Percentiles rank a stretch among this genome's conserved stretches.
These are phyloP conservation scores for Massariosphaeria phaeospora DNA, from an alignment of 495 filamentous ascomycete genomes.

Conservation along the genomic window DNA sequence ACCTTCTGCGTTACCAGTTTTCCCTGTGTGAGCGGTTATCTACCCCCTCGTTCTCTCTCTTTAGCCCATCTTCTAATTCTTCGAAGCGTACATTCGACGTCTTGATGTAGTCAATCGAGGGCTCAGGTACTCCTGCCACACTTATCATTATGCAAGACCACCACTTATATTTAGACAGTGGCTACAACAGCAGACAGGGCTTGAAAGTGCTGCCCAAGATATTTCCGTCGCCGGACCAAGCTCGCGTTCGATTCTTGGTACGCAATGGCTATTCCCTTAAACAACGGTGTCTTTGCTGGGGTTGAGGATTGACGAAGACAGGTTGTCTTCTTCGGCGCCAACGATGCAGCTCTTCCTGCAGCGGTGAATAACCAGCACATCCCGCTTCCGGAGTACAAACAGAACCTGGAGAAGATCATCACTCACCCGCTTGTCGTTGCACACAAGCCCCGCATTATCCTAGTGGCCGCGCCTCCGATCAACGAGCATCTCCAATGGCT, in stretches of 20 bases:
- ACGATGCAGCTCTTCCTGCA: slow-evolving; percentile 66
- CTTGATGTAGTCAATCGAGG: slow-evolving; percentile 68
- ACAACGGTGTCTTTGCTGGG: too few species aligned
- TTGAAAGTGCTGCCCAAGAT: slow-evolving; percentile 54
- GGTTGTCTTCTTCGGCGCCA: slow-evolving; percentile 81
- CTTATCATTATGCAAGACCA: background rate
- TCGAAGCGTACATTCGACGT: slow-evolving; percentile 55
- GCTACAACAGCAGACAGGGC: slow-evolving; percentile 64
- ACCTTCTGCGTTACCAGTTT: background rate
- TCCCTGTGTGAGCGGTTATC: too few species aligned
- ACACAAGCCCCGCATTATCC: slow-evolving; percentile 66
- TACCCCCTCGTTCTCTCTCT: too few species aligned
- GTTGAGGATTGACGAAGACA: slow-evolving; percentile 34
- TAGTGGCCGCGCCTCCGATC: slow-evolving; percentile 74
- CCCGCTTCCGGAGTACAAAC: slow-evolving; percentile 63
- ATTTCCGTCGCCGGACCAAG: slow-evolving; percentile 53
- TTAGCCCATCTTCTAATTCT: slow-evolving; percentile 2
- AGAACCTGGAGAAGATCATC: slow-evolving; percentile 65
- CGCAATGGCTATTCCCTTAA: too few species aligned
- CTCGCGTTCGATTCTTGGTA: slow-evolving; percentile 64
- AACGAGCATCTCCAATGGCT: slow-evolving; percentile 64
- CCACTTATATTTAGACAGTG: slow-evolving; percentile 43
- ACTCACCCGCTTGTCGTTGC: slow-evolving; percentile 60
- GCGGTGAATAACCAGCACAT: slow-evolving; percentile 61
- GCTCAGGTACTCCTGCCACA: slow-evolving; percentile 46